Evolutionary conservation across 768 basidiomycete genomes (phyloP), one percentile per base, ranked within the genome.

Genomic region (Podaxis carcinomalis): DNA sequence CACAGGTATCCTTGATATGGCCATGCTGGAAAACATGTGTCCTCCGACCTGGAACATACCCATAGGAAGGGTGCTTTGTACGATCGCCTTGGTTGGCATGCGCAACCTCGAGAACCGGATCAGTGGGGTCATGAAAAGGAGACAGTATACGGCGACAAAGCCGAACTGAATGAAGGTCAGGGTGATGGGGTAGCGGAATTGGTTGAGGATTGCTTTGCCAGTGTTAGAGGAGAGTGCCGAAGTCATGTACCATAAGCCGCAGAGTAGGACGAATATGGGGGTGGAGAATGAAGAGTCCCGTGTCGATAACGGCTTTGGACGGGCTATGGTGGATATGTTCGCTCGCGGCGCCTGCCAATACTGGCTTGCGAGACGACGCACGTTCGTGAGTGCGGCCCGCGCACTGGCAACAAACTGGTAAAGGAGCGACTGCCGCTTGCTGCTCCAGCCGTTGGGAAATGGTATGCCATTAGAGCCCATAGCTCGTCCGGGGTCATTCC

Each of bases 81-180:
- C 66, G 63, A 97, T 93, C 9, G 83, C 80, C 65, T 71, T 78
- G 6, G 87, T 92, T 3, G 96, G 95, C 19, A 67, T 69, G 37
- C 93, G 86, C 42, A 96, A 67, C 66, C 75, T 83, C 46, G 87
- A 80, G 70, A 90, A 88, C 23, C 82, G 83, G 19, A 91, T 73
- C 36, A 78, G 66, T 32, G 92, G 92, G 11, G 84, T 86, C 87
- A 93, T 93, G 77, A 89, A 84, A 54, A 96, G 75, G 54, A 92
- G 78, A 69, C 93, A 97, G 75, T 90, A 98, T 9, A 77, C 78
- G 6, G 93, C 90, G 52, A 98, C 90, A 72, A 98, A 97, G 65
- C 88, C 95, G 70, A 99, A 99, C 72, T 99, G 97, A 68, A 99
- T 83, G 70, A 99, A 93, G 40, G 97, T 99, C 70, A 99, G 86